These are phyloP conservation scores for Parasarocladium wereldwijsianum DNA, from an alignment of 2,329 filamentous ascomycete genomes.

Conservation along the genomic window DNA sequence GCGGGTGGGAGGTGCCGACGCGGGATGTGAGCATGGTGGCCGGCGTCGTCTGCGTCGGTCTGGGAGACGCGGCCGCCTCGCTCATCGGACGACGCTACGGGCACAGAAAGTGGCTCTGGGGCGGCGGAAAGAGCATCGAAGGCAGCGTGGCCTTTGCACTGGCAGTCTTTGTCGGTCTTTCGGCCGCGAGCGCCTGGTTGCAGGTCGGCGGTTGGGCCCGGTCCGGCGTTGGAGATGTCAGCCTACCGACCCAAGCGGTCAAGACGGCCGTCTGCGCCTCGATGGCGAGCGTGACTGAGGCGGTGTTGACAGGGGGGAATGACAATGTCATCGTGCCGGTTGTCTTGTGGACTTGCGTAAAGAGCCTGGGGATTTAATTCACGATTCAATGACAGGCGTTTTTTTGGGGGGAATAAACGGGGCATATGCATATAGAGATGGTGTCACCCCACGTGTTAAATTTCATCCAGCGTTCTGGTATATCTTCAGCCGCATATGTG, in stretches of 20 bases:
- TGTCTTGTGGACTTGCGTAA: constrained; percentile 81
- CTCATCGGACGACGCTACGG: constrained; percentile 80
- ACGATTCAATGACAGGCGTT: neutral
- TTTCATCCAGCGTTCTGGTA: too few relatives aligned
- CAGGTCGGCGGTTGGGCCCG: constrained; percentile 61
- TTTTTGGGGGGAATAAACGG: too few relatives aligned
- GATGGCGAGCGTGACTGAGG: constrained; percentile 82
- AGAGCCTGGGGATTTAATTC: constrained; percentile 50
- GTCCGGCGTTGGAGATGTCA: constrained; percentile 21
- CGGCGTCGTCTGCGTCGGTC: constrained; percentile 84
- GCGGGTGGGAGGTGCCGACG: constrained; percentile 60
- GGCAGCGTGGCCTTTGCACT: constrained; percentile 68
- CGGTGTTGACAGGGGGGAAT: constrained; percentile 89
- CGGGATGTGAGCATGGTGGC: constrained; percentile 82
- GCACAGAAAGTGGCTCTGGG: constrained; percentile 86
- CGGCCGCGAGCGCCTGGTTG: constrained; percentile 60
- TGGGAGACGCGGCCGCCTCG: constrained; percentile 88
- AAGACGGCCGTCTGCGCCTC: constrained; percentile 61
- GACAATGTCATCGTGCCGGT: constrained; percentile 97
- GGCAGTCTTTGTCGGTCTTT: constrained; percentile 64
- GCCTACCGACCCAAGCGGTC: constrained; percentile 28
- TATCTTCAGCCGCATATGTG: too few relatives aligned
- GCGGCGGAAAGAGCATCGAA: constrained; percentile 89
- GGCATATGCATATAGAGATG: too few relatives aligned
- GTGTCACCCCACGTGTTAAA: too few relatives aligned